Evolutionary conservation across 306 rosid genomes (phyloP).

Genomic region (Trichosanthes cucumerina): DNA sequence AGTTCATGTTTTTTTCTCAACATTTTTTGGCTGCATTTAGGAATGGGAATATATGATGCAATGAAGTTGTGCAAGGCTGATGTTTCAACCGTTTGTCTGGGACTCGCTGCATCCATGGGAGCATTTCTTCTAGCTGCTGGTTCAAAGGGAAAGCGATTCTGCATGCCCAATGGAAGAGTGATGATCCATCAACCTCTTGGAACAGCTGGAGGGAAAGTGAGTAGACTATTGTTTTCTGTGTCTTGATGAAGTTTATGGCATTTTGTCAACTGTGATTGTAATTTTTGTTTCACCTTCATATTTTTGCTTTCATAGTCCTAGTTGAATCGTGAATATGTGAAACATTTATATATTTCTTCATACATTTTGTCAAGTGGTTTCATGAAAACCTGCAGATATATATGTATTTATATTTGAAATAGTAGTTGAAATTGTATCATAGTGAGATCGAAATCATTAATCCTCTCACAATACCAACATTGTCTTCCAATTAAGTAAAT

Average conservation of each 20-base stretch:
- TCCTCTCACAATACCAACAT: not conserved
- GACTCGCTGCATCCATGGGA: slow-evolving; percentile 98
- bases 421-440: not conserved
- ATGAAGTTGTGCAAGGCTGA: slow-evolving; percentile 95
- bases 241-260: not conserved
- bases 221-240: slow-evolving; percentile 5
- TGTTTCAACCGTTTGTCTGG: slow-evolving; percentile 86
- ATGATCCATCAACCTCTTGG: slow-evolving; percentile 98
- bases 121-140: slow-evolving; percentile 93
- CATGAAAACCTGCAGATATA: not conserved
- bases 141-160: slow-evolving; percentile 82
- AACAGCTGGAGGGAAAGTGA: slow-evolving; percentile 72
- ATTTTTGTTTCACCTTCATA: not conserved
- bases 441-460: not conserved
- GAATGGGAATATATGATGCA: slow-evolving; percentile 97
- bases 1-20: slow-evolving; percentile 2
- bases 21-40: slow-evolving; percentile 26
- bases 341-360: not conserved
- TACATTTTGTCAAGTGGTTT: not conserved
- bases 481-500: not conserved
- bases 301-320: not conserved
- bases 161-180: slow-evolving; percentile 93
- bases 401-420: not conserved
- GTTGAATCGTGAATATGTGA: not conserved
- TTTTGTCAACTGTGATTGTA: not conserved